phyloP scores from a whole-genome alignment of 345 rosid species.

The Salix viminalis region DNA sequence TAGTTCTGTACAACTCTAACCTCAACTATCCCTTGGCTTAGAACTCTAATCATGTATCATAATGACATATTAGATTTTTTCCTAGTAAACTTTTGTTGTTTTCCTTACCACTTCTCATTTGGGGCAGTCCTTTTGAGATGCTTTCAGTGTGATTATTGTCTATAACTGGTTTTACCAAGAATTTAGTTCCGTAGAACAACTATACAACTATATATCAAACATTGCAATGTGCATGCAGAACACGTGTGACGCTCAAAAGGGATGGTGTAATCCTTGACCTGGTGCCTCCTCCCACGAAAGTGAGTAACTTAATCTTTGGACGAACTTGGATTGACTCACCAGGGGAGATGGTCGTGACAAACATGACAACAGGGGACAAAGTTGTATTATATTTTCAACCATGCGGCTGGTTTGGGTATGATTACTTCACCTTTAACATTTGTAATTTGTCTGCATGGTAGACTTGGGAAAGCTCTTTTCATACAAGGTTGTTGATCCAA shows the following conservation, averaged over 20 bases:
- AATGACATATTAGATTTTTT: too few species aligned
- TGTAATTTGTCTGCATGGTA: not conserved
- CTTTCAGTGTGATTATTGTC: not conserved
- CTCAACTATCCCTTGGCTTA: too few species aligned
- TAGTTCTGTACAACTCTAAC: not conserved
- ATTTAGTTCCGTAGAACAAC: not conserved
- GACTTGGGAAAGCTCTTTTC: not conserved
- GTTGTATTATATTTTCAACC: constrained; percentile 75
- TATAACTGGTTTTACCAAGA: not conserved
- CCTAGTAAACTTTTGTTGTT: too few species aligned
- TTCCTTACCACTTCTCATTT: too few species aligned
- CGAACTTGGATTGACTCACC: constrained; percentile 75
- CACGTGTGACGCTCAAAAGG: constrained; percentile 69
- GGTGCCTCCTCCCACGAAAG: constrained; percentile 78
- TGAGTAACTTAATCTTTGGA: constrained; percentile 73
- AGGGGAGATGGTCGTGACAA: constrained; percentile 78
- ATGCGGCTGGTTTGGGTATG: constrained; percentile 82
- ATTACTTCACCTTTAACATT: not conserved
- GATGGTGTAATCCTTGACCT: constrained; percentile 69
- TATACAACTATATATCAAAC: not conserved
- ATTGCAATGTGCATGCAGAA: constrained; percentile 37
- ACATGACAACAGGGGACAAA: constrained; percentile 71
- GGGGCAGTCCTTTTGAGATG: too few species aligned
- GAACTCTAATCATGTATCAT: too few species aligned
- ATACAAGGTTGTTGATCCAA: not conserved